Evolutionary conservation across 768 basidiomycete genomes (phyloP).

Genomic region (Mycena capillaripes): DNA sequence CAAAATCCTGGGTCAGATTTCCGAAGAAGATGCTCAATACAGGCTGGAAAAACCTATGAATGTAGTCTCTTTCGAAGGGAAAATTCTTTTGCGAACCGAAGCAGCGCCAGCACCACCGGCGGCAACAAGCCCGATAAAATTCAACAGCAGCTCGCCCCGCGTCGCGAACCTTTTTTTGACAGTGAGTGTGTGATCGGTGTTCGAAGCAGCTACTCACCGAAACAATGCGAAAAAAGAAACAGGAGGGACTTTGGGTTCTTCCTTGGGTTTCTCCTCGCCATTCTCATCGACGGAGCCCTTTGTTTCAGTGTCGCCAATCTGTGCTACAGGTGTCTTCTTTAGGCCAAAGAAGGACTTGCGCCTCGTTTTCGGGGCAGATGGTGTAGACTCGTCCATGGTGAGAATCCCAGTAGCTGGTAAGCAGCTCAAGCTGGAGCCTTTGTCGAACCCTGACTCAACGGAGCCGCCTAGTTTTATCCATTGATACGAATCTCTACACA

Average conservation of each 20-base stretch:
- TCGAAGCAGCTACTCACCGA: not conserved
- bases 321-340: not conserved
- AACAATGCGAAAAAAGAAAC: slow-evolving; percentile 22
- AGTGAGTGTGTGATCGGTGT: too few species aligned
- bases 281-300: not conserved
- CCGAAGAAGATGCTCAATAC: slow-evolving; percentile 90
- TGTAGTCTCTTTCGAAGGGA: not conserved
- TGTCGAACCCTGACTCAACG: too few species aligned
- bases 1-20: slow-evolving; percentile 80
- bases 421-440: too few species aligned
- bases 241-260: slow-evolving; percentile 21
- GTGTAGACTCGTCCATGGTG: not conserved
- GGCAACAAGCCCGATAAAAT: slow-evolving; percentile 78
- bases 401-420: too few species aligned
- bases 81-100: not conserved
- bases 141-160: slow-evolving; percentile 71
- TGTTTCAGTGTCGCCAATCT: not conserved
- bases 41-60: slow-evolving; percentile 59
- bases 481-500: too few species aligned
- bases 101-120: slow-evolving; percentile 81
- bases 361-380: not conserved
- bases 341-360: not conserved
- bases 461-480: too few species aligned
- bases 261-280: not conserved
- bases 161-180: slow-evolving; percentile 67